A percentile compares a stretch with the other conserved stretches of the same genome.
Conservation (phyloP, 2,329 filamentous ascomycete genomes). For the Colletotrichum sidae region DNA sequence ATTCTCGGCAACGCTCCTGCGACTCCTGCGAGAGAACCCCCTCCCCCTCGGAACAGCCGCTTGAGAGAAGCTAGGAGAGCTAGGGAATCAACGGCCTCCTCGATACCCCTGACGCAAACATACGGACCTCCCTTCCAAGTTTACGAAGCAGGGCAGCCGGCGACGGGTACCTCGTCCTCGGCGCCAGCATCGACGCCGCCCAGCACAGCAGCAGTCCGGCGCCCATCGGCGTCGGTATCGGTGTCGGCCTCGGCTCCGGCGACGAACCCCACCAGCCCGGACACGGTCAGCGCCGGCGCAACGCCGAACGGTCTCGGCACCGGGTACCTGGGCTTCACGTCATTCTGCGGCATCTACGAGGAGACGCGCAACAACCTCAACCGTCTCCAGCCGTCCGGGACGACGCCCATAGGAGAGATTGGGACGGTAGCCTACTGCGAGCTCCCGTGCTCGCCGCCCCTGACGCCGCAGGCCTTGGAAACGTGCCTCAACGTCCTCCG, state of each 20-base stretch:
- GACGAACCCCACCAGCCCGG: conserved; percentile 33
- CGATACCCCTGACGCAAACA: conserved; percentile 10
- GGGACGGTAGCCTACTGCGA: conserved; percentile 19
- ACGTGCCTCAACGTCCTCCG: conserved; percentile 52
- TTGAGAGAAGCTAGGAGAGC: conserved; percentile 18
- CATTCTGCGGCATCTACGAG: conserved; percentile 54
- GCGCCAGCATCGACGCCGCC: conserved; percentile 4
- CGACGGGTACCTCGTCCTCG: conserved; percentile 1
- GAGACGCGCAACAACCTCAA: conserved; percentile 55
- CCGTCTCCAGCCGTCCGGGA: conserved; percentile 42
- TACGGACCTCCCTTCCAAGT: not conserved
- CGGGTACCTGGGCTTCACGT: conserved; percentile 60
- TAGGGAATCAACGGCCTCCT: conserved; percentile 10
- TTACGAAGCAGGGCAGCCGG: not conserved
- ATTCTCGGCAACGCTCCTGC: conserved; percentile 36
- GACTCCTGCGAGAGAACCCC: conserved; percentile 15
- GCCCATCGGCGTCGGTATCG: not conserved
- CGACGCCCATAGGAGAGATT: conserved; percentile 25
- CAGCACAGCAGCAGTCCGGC: conserved; percentile 33
- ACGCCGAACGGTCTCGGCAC: conserved; percentile 34
- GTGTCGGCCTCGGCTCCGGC: conserved; percentile 2
- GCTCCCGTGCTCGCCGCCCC: conserved; percentile 26
- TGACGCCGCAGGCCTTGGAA: conserved; percentile 42
- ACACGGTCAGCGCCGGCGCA: conserved; percentile 19
- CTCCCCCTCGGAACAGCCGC: not conserved